Evolutionary conservation across 2,329 filamentous ascomycete species (phyloP).

Genomic region (Pyrenophora tritici-repentis): DNA sequence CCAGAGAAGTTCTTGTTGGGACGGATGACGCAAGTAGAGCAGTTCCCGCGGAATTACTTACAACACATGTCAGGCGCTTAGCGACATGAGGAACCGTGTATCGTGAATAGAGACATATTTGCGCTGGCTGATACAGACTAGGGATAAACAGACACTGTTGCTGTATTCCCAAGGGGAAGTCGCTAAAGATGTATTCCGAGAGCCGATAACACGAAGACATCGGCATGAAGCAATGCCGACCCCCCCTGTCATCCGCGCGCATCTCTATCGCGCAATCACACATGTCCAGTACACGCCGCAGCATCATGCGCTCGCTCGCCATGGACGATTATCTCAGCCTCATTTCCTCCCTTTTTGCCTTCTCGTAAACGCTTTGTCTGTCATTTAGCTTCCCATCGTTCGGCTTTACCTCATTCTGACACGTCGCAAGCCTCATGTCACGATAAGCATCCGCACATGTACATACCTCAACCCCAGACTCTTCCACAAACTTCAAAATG

Average conservation of each 20-base stretch:
- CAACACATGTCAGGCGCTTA: too few relatives aligned
- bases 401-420: too few relatives aligned
- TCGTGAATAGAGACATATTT: too few relatives aligned
- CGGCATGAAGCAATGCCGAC: neutral
- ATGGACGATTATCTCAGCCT: conserved; percentile 16
- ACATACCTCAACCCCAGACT: neutral
- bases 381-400: neutral
- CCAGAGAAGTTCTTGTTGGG: too few relatives aligned
- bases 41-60: too few relatives aligned
- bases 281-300: conserved; percentile 16
- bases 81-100: too few relatives aligned
- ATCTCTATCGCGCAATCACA: conserved; percentile 14
- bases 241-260: conserved; percentile 11
- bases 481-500: conserved; percentile 3
- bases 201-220: neutral
- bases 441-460: neutral
- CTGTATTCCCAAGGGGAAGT: too few relatives aligned
- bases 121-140: too few relatives aligned
- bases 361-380: conserved; percentile 1
- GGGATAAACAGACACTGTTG: too few relatives aligned
- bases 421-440: too few relatives aligned
- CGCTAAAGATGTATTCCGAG: neutral
- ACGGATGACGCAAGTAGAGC: too few relatives aligned
- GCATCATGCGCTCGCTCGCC: conserved; percentile 21
- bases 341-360: neutral